These are phyloP conservation scores for Zea mays DNA, from an alignment of 176 grass and related monocot species.

Conservation along the genomic window DNA sequence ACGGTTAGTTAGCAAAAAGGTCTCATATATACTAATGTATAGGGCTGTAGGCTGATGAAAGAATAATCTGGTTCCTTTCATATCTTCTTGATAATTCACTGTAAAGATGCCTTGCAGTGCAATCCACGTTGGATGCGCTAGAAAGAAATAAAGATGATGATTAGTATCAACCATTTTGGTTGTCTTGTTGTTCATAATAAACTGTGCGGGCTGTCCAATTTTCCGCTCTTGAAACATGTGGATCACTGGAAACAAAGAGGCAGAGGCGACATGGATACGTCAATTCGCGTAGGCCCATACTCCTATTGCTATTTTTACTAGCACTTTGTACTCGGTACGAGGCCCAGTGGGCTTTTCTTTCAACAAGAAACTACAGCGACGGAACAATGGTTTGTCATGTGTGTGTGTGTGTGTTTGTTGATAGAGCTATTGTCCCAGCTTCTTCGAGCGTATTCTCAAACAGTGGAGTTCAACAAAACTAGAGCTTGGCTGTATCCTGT, in stretches of 20 bases:
- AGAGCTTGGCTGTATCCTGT: too few relatives aligned
- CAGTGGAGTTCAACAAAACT: too few relatives aligned
- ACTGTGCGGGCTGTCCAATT: not conserved
- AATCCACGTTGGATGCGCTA: conserved; percentile 6
- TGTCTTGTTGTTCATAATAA: not conserved
- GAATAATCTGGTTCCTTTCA: conserved; percentile 32
- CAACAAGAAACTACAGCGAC: not conserved
- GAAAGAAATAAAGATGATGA: conserved; percentile 5
- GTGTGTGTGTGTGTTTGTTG: too few relatives aligned
- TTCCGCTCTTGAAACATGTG: not conserved
- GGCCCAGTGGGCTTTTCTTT: conserved; percentile 9
- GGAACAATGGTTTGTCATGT: not conserved
- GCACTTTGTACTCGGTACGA: not conserved
- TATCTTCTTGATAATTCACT: conserved; percentile 24
- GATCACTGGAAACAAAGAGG: not conserved
- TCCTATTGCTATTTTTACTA: not conserved
- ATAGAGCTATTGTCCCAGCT: too few relatives aligned
- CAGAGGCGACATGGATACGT: not conserved
- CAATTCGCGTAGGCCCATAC: not conserved
- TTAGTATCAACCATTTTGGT: not conserved
- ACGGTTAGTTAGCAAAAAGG: conserved; percentile 27
- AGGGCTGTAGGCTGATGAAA: conserved; percentile 29
- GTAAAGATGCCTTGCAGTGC: conserved; percentile 18
- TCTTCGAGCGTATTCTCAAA: too few relatives aligned
- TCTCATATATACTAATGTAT: conserved; percentile 34